phyloP scores from a whole-genome alignment of 441 rosid genomes.

The Kokia cookei region DNA sequence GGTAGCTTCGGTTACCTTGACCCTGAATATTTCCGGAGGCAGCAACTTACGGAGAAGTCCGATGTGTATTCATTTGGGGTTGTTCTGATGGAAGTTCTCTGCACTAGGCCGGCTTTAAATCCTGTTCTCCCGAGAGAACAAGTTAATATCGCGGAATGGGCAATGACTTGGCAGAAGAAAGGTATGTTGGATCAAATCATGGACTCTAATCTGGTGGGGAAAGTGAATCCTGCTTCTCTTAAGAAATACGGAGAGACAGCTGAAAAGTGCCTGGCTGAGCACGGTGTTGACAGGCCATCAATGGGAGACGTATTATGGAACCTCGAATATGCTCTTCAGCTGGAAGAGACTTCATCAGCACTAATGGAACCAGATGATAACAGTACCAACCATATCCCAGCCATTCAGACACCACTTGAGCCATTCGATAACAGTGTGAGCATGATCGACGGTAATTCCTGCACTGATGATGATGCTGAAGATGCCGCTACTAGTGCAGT shows the following conservation, averaged over 20 bases:
- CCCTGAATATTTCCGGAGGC: constrained; percentile 96
- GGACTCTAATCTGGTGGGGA: constrained; percentile 77
- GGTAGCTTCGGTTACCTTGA: constrained; percentile 98
- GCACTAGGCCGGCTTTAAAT: constrained; percentile 90
- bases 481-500: constrained; percentile 92
- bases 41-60: constrained; percentile 89
- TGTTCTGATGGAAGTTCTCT: constrained; percentile 91
- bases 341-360: constrained; percentile 85
- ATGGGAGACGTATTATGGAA: constrained; percentile 99
- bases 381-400: constrained; percentile 92
- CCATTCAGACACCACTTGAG: constrained; percentile 78
- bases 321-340: constrained; percentile 89
- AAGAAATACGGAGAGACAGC: constrained; percentile 96
- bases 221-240: constrained; percentile 74
- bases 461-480: constrained; percentile 74
- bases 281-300: constrained; percentile 87
- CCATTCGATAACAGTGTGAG: constrained; percentile 84
- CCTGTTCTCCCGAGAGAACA: constrained; percentile 95
- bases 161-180: constrained; percentile 93
- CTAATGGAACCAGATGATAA: constrained; percentile 90
- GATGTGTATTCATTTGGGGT: constrained; percentile 98
- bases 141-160: constrained; percentile 98
- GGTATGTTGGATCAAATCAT: constrained; percentile 90
- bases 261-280: constrained; percentile 91
- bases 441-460: constrained; percentile 53